Conservation (phyloP, 495 filamentous ascomycete species). For the Xylaria flabelliformis region DNA sequence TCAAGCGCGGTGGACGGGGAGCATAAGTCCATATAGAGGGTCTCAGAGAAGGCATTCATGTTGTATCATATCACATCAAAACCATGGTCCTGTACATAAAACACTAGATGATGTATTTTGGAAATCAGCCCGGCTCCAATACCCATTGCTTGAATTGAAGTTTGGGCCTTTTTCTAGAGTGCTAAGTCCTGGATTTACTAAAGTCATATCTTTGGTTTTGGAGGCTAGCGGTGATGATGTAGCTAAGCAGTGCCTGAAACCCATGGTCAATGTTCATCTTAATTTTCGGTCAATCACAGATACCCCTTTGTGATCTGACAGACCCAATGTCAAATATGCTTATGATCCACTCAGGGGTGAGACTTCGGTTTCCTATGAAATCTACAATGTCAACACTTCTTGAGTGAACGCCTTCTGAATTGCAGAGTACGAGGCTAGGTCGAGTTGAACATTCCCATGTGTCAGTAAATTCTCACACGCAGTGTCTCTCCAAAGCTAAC, state of each 20-base stretch:
- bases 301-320: neutral
- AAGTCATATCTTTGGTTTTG: neutral
- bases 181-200: neutral
- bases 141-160: neutral
- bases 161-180: neutral
- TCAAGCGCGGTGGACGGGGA: conserved; percentile 8
- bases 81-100: conserved; percentile 14
- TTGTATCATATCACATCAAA: conserved; percentile 26
- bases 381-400: neutral
- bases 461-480: too few species aligned
- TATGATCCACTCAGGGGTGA: too few species aligned
- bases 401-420: neutral
- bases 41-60: conserved; percentile 2
- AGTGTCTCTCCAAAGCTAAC: neutral
- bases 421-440: neutral
- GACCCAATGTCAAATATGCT: neutral
- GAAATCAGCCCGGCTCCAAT: neutral
- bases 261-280: neutral
- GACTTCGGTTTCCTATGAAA: neutral
- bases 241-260: neutral
- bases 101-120: neutral
- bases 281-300: neutral
- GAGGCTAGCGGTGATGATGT: neutral
- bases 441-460: neutral
- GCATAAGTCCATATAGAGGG: neutral